Conservation (phyloP, 225 moss, liverwort and hornwort genomes). For the Straminergon stramineum region DNA sequence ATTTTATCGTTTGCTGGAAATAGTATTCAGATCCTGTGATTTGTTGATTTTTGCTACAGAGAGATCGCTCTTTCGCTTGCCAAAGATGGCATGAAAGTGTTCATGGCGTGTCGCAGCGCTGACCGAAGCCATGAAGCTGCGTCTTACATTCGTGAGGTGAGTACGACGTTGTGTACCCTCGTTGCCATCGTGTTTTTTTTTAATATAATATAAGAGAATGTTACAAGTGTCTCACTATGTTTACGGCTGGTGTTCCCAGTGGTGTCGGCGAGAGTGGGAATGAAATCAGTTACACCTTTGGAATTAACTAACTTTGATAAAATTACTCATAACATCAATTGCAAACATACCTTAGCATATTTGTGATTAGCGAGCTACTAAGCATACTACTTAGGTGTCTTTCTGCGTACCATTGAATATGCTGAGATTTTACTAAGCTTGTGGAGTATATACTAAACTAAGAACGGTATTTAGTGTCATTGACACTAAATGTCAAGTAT, state of each 20-base stretch:
- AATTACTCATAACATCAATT: neutral
- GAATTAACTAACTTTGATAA: neutral
- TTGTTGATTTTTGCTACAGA: slow-evolving; percentile 14
- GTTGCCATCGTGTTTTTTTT: neutral
- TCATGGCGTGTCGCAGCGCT: slow-evolving; percentile 72
- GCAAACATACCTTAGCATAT: neutral
- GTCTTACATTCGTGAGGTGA: slow-evolving; percentile 71
- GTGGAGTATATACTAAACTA: neutral
- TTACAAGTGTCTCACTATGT: neutral
- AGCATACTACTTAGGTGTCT: neutral
- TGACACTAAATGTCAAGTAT: neutral
- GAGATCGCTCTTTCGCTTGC: slow-evolving; percentile 80
- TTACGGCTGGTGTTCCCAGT: neutral
- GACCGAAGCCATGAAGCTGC: slow-evolving; percentile 71
- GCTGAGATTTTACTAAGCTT: neutral
- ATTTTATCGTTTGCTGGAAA: neutral
- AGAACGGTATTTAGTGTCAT: neutral
- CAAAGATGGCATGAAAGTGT: slow-evolving; percentile 77
- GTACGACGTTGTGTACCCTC: neutral
- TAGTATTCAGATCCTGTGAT: neutral
- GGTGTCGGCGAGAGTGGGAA: neutral
- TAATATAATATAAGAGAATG: neutral
- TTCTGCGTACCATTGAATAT: neutral
- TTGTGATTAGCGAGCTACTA: neutral
- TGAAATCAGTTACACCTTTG: neutral